Base-by-base conservation (phyloP, 352 stramenopile species). In the Peronospora farinosa region DNA sequence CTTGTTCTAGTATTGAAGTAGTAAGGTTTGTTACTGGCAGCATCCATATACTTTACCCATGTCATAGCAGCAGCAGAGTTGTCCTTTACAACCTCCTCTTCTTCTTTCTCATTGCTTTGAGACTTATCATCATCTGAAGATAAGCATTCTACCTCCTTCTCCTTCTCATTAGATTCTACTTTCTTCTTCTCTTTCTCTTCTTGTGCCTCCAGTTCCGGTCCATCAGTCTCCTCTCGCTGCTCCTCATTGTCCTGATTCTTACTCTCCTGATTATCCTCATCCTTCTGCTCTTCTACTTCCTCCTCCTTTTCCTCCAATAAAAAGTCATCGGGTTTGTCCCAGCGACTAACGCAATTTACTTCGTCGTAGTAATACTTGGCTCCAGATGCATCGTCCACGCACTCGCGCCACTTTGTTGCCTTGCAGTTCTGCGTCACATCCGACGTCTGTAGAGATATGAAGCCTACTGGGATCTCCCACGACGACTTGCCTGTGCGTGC, bases 1-100 rank as follows among this genome's bases (percentile, higher is more conserved):
- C 66, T 64, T 8, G 74, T 86, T 30, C 69, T 65, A 1, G 70
- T 59, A 57, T 92, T 72, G 47, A 83, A 69, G 51, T 75, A 93
- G 49, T 92, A 93, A 19, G 83, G 70, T 15, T 89, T 89, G 2
- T 74, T 76, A 25, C 61, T 84, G 5, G 67, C 33, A 37, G 48
- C 54, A 42, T 93, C 83, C n/a, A 92, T 32, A 44, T 86, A 78
- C 55, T 86, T 87, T 12, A 84, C 57, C 83, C 83, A 93, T 11
- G 72, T 58, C 9, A 49, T 3, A 33, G 41, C 43, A 47, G 25
- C 7, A 43, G 33, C 7, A 13, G 42, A 7, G 0, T 16, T 17
- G 13, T 51, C 40, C 4, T 52, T 28, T 28, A 13, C 11, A 30
- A 3, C 15, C 12, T 49, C 19, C 16, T 42, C 17, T 38, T 11